Percentiles rank a stretch among this genome's conserved stretches.
Evolutionary conservation across 257 asterid genomes (phyloP).

Genomic region (Nicotiana tabacum): DNA sequence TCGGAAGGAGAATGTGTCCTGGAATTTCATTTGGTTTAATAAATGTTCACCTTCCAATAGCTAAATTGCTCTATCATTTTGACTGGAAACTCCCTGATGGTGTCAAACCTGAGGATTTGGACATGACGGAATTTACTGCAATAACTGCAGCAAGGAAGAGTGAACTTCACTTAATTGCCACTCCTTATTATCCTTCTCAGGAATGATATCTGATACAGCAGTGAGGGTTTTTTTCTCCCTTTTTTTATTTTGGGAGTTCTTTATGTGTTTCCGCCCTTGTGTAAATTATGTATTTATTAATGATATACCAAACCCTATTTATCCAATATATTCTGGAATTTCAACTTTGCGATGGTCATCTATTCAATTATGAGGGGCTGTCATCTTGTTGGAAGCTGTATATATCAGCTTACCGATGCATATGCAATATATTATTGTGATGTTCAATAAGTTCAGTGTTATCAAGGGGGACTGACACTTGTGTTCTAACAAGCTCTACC

Average conservation of each 20-base stretch:
- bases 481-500: background rate
- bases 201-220: background rate
- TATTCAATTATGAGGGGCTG: no score
- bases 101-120: background rate
- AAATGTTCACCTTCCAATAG: background rate
- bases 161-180: background rate
- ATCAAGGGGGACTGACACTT: background rate
- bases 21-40: background rate
- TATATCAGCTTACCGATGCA: no score
- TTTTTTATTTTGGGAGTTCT: background rate
- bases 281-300: background rate
- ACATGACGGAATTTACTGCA: background rate
- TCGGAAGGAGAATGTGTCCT: background rate
- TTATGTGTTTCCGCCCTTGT: background rate
- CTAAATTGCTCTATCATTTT: background rate
- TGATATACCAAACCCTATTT: no score
- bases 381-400: no score
- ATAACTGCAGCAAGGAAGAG: constrained; percentile 1
- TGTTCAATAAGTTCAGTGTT: background rate
- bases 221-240: background rate
- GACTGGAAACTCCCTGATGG: background rate
- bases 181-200: background rate
- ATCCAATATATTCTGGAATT: no score
- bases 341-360: no score
- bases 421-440: background rate